phyloP scores from a whole-genome alignment of 176 grass and related monocot genomes.

The Dendrocalamus sinicus region DNA sequence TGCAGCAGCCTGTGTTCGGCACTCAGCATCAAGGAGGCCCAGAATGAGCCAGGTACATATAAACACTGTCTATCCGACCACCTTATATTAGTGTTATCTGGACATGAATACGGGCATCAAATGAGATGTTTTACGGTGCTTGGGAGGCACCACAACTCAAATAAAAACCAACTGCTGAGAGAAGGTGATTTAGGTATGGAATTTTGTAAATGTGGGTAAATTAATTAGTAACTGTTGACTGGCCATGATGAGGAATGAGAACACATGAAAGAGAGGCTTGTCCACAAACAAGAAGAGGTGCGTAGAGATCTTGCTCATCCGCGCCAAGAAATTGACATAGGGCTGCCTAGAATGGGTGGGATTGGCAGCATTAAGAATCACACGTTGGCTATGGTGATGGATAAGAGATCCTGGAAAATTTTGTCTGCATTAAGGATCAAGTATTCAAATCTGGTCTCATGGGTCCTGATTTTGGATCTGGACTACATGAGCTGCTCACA shows the following conservation, averaged over 20 bases:
- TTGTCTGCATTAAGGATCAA: too few species aligned
- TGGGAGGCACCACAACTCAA: background rate
- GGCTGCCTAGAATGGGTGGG: background rate
- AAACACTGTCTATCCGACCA: background rate
- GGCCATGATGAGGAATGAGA: background rate
- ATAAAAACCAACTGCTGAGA: background rate
- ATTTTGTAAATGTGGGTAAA: background rate
- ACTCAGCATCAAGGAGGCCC: slow-evolving; percentile 79
- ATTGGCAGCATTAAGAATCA: background rate
- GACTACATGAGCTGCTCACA: too few species aligned
- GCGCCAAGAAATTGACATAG: background rate
- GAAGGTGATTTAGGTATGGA: background rate
- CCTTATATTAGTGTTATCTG: background rate
- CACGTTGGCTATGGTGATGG: background rate
- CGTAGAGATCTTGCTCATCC: too few species aligned
- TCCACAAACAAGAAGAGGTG: background rate
- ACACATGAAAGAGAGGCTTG: background rate
- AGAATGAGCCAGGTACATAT: slow-evolving; percentile 77
- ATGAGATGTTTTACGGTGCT: background rate
- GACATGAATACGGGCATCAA: background rate
- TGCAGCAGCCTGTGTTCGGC: slow-evolving; percentile 75
- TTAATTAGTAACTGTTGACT: background rate
- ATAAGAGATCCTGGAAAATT: too few species aligned
- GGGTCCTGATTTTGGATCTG: too few species aligned
- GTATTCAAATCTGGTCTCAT: too few species aligned